Base-by-base conservation (phyloP, 2,329 filamentous ascomycete genomes). In the Clonostachys byssicola region DNA sequence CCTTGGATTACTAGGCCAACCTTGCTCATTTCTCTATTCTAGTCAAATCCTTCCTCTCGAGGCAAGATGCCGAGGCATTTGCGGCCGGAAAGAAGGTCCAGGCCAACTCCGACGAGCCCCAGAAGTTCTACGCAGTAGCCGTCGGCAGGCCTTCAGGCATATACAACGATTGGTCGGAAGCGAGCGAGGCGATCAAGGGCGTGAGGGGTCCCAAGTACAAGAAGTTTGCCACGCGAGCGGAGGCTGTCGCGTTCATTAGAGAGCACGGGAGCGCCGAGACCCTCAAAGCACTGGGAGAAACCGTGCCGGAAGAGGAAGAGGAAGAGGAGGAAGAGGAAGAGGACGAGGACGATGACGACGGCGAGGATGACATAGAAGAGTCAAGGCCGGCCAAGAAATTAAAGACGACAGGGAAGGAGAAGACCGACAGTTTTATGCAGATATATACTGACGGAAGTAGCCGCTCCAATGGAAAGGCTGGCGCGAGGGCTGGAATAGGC, bases 41-140 rank as follows among this genome's bases (percentile, higher is more conserved):
- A 94, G 89, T 88, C 73, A 92, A 94, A 70, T 89, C 87, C 2
- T 96, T 96, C 61, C 69, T 75, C 10, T 82, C 78, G 1, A 72
- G 77, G 49, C 78, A 84, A 52, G 90, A 96, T 50, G 92, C 92
- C n/a, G 79, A 88, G 57, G 82, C 81, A 3, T 96, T 89, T 61
- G 74, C 89, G 23, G 81, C 77, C 2, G 88, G 88, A 42, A 77
- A 76, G 54, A 59, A 63, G 23, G 58, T 63, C 6, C 60, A 66
- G 14, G 58, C 67, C 17, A 58, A 68, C 18, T 63, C 70, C 39
- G 56, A 68, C 39, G 63, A 71, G 49, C 68, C 73, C 42, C 60
- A 70, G 44, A 72, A 70, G 43, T 85, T 75, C 62, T 85, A 85
- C 57, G 82, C 75, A 5, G 79, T 86, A 6, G 82, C 81, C 2